These are phyloP conservation scores for Naegleria lovaniensis DNA, from an alignment of 208 protist species.

Conservation along the genomic window DNA sequence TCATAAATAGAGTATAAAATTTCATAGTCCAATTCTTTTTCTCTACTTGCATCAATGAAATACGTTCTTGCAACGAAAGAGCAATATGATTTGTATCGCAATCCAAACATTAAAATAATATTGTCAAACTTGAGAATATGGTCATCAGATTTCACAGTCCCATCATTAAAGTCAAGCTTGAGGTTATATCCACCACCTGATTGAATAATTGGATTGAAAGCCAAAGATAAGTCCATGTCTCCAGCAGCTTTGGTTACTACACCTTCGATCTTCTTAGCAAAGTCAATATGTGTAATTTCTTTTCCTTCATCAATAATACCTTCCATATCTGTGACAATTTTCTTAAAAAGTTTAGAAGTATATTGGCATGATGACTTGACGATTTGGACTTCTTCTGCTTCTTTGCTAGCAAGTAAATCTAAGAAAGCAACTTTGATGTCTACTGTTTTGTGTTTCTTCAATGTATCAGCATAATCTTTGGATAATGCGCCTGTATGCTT, in stretches of 20 bases:
- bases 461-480: neutral
- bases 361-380: neutral
- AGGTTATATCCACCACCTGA: neutral
- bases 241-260: neutral
- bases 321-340: constrained; percentile 8
- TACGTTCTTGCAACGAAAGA: constrained; percentile 4
- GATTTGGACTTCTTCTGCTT: neutral
- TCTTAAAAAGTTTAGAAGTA: neutral
- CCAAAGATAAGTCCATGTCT: neutral
- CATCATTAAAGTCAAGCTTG: neutral
- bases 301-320: neutral
- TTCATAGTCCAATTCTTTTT: neutral
- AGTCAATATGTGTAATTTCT: neutral
- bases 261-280: neutral
- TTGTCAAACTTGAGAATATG: neutral
- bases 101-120: neutral
- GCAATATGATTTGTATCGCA: constrained; percentile 7
- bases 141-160: neutral
- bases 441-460: neutral
- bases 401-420: neutral
- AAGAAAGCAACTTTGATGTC: neutral
- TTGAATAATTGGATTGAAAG: constrained; percentile 20
- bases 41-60: neutral
- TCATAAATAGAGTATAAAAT: neutral
- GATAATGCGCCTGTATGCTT: neutral